Conservation (phyloP, 257 asterid genomes). For the Solanum paucissectum region DNA sequence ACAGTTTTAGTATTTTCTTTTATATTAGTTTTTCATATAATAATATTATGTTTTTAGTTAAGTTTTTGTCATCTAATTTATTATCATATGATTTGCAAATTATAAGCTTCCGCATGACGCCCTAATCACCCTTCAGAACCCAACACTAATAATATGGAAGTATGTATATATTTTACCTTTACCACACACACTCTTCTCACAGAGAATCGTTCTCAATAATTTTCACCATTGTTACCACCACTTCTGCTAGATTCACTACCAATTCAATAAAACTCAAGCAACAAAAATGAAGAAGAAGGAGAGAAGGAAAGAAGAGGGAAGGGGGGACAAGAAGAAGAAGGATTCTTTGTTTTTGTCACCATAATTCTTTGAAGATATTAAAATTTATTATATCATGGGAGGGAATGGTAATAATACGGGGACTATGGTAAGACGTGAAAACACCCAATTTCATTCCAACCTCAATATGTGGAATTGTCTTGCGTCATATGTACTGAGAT, state of each 20-base stretch:
- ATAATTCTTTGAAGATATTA: not conserved
- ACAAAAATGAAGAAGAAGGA: not conserved
- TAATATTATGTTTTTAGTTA: no score
- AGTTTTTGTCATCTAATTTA: no score
- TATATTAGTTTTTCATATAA: no score
- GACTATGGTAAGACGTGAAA: no score
- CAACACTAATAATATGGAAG: not conserved
- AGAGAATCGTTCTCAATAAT: not conserved
- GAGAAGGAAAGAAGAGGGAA: not conserved
- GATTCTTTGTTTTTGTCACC: not conserved
- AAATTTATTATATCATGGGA: not conserved
- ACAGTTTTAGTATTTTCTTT: no score
- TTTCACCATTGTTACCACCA: not conserved
- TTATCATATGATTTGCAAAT: no score
- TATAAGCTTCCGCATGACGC: no score
- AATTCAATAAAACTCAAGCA: not conserved
- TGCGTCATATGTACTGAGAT: no score
- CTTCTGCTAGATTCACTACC: not conserved
- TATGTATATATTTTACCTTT: not conserved
- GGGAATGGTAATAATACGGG: not conserved
- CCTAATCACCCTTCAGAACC: no score
- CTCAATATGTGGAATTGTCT: no score
- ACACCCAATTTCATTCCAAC: fast-evolving
- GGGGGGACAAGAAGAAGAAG: not conserved
- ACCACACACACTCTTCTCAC: not conserved